Evolutionary conservation across 352 stramenopile genomes (phyloP).

Genomic region (Globisporangium rhizosaccharum): DNA sequence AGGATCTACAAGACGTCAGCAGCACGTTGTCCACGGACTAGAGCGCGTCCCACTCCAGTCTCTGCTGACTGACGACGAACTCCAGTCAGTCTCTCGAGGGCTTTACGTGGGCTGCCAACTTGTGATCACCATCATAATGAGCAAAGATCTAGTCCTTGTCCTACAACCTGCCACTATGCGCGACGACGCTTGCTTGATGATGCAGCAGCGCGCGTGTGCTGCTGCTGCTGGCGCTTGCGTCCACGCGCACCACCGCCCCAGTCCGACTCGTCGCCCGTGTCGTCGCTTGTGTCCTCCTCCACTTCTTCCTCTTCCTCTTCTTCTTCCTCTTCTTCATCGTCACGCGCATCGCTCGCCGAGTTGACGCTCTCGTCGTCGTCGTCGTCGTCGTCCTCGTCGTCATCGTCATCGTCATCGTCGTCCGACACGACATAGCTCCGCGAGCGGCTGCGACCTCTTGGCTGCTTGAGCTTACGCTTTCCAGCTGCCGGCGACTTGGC

Average conservation of each 20-base stretch:
- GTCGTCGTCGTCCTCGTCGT: no score
- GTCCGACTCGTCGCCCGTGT: conserved; percentile 30
- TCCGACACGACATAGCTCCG: conserved; percentile 23
- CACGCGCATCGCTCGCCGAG: conserved; percentile 38
- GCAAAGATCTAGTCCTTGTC: no score
- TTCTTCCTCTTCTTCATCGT: conserved; percentile 62
- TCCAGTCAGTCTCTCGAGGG: no score
- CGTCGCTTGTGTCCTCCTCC: conserved; percentile 17
- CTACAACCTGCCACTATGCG: not conserved
- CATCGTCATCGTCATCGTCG: conserved; percentile 41
- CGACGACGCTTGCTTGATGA: conserved; percentile 27
- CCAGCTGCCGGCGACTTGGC: conserved; percentile 14
- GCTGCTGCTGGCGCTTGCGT: conserved; percentile 27
- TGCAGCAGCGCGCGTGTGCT: not conserved
- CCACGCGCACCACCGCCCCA: conserved; percentile 28
- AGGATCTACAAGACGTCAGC: no score
- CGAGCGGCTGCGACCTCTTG: not conserved
- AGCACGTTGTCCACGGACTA: no score
- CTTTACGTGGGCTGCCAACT: no score
- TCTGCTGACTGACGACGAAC: no score
- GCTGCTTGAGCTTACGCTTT: not conserved
- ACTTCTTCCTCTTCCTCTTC: conserved; percentile 29
- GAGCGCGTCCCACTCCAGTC: no score
- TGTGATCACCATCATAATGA: no score
- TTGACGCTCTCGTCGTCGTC: conserved; percentile 43